Conservation (phyloP, 441 rosid species). For the Hura crepitans region DNA sequence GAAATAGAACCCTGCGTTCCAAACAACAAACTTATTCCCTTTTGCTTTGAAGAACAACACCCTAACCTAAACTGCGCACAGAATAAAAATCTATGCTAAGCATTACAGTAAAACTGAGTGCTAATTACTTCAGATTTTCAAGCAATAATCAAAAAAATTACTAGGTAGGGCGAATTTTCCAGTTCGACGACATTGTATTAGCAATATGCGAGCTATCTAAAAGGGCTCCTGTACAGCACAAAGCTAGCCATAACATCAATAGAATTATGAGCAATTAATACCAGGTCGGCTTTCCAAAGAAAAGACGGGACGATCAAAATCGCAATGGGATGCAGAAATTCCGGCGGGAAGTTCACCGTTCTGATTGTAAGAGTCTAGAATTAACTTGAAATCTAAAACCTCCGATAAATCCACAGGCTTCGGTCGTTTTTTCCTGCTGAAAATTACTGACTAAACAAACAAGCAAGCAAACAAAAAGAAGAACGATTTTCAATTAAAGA, state of each 20-base stretch:
- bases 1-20: constrained; percentile 67
- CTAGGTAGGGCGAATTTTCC: not conserved
- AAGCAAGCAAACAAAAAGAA: not conserved
- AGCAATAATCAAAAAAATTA: not conserved
- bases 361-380: constrained; percentile 36
- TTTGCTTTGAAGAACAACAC: not conserved
- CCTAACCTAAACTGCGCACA: not conserved
- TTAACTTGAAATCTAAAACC: constrained; percentile 57
- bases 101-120: too few relatives aligned
- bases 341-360: constrained; percentile 50
- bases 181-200: not conserved
- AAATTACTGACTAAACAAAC: not conserved
- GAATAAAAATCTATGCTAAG: not conserved
- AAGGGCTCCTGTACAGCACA: not conserved
- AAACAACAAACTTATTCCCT: not conserved
- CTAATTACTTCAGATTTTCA: not conserved
- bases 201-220: not conserved
- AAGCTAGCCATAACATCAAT: not conserved
- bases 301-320: constrained; percentile 43
- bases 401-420: constrained; percentile 67
- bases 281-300: constrained; percentile 67
- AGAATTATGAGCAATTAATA: constrained; percentile 18
- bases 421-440: constrained; percentile 65
- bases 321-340: constrained; percentile 29
- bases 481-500: not conserved